Base-by-base conservation (phyloP, 2,329 filamentous ascomycete species). In the Colletotrichum godetiae region DNA sequence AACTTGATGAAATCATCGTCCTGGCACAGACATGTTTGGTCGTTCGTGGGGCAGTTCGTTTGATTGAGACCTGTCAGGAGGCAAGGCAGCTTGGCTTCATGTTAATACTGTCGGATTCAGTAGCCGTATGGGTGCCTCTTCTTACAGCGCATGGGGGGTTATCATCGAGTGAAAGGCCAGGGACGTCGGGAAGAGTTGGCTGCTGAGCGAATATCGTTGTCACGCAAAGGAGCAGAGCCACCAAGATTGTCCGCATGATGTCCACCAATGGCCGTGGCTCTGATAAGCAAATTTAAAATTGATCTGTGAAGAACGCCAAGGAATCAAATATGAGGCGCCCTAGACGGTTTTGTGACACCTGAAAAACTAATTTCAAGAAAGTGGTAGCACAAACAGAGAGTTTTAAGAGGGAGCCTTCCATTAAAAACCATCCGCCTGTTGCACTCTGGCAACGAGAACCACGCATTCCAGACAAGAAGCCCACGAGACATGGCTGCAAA, bases 131-230 rank as follows among this genome's bases (percentile, higher is more conserved):
- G 27, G 12, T 3, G 4, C 2, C 11, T 24, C 1, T 19, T 35
- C 70, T 70, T 52, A 73, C 70, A 31, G 70, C 67, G 29, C 70
- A 73, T 19, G 29, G 33, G 1, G 67, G 70, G 4, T 65, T 70
- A 6, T 70, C 60, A n/a, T 60, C 27, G 24, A 73, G 53, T 33
- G 61, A 65, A 2, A 73, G 13, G 0, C 60, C 56, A 13, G 70
- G 22, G 0, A 63, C 29, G 5, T 66, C 29, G 19, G 67, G 67
- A 5, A 61, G 12, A n/a, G 33, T 29, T 11, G 49, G 67, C 4
- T 27, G 22, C 15, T 73, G 60, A 6, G 67, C 70, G 10, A 66
- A 8, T 12, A 62, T 37, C 11, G 66, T 60, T 3, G 70, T 53
- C 22, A 27, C n/a, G 6, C n/a, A 58, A 24, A 72, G 19, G 1